Evolutionary conservation across 441 rosid species (phyloP).

Genomic region (Arabidopsis lyrata): DNA sequence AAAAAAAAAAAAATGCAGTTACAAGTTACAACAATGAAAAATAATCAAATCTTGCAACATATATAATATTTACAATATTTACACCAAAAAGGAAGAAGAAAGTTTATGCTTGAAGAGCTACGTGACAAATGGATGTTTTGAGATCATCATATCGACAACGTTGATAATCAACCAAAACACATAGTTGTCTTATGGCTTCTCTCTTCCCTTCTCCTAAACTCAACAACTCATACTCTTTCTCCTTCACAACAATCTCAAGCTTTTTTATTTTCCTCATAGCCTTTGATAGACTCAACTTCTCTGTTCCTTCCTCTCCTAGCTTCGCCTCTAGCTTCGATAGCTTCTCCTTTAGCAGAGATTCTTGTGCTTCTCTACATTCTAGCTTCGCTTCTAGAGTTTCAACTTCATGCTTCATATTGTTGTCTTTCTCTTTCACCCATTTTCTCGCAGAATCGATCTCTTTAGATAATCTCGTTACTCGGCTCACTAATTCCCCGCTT

Average conservation of each 20-base stretch:
- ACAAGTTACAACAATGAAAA: constrained; percentile 10
- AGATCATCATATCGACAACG: constrained; percentile 57
- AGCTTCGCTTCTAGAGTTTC: constrained; percentile 45
- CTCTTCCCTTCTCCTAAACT: constrained; percentile 73
- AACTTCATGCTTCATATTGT: constrained; percentile 42
- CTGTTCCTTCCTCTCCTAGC: constrained; percentile 47
- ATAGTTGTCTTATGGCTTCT: constrained; percentile 84
- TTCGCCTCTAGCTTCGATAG: constrained; percentile 49
- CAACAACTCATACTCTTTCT: constrained; percentile 52
- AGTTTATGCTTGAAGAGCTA: constrained; percentile 40
- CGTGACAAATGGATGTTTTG: constrained; percentile 44
- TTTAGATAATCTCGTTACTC: constrained; percentile 49
- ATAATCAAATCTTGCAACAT: not conserved
- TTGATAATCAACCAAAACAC: constrained; percentile 65
- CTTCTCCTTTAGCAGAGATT: constrained; percentile 47
- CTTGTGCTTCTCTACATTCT: constrained; percentile 50
- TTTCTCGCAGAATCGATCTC: constrained; percentile 55
- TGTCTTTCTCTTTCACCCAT: constrained; percentile 49
- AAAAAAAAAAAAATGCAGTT: not conserved
- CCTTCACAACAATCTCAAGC: constrained; percentile 53
- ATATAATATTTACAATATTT: constrained; percentile 25
- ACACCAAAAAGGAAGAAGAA: not conserved
- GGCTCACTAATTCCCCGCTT: constrained; percentile 38
- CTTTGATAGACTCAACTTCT: constrained; percentile 42
- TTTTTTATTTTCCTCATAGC: constrained; percentile 49